A percentile compares a stretch with the other conserved stretches of the same genome.
phyloP scores from a whole-genome alignment of 1,139 yeast species.

The Hansenula lynferdii region DNA sequence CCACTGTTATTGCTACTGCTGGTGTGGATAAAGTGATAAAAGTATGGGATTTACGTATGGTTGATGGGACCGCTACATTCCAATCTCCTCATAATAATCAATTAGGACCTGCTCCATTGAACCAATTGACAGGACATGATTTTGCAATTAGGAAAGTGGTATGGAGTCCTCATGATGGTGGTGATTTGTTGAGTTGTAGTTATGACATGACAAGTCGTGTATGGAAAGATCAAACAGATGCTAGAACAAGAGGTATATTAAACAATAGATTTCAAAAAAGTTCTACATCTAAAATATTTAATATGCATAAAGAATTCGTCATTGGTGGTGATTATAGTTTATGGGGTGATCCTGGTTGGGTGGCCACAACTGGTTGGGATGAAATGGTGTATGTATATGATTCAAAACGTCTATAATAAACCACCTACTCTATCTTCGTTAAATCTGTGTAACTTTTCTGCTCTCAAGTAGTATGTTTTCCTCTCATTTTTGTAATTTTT shows the following conservation, averaged over 20 bases:
- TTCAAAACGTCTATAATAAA: constrained; percentile 35
- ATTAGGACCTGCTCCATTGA: constrained; percentile 64
- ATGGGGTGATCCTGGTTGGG: constrained; percentile 98
- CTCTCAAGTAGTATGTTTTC: constrained; percentile 46
- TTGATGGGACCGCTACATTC: constrained; percentile 30
- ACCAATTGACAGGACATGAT: constrained; percentile 82
- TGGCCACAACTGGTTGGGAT: constrained; percentile 95
- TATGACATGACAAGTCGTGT: constrained; percentile 91
- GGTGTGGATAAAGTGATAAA: constrained; percentile 85
- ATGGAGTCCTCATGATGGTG: constrained; percentile 88
- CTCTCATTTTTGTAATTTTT: constrained; percentile 41
- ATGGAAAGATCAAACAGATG: constrained; percentile 72
- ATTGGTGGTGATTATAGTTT: constrained; percentile 94
- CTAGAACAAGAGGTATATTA: constrained; percentile 42
- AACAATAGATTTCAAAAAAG: constrained; percentile 35
- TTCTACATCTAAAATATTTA: constrained; percentile 56
- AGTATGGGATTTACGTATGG: constrained; percentile 85
- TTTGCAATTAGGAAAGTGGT: constrained; percentile 77
- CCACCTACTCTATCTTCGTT: constrained; percentile 67
- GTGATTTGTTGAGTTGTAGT: constrained; percentile 67
- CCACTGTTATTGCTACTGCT: constrained; percentile 75
- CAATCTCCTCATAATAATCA: constrained; percentile 41
- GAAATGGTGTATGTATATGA: constrained; percentile 94
- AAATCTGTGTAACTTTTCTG: constrained; percentile 58
- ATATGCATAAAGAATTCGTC: constrained; percentile 79